Conservation (phyloP, 140 eudicot genomes). For the Cichorium intybus region DNA sequence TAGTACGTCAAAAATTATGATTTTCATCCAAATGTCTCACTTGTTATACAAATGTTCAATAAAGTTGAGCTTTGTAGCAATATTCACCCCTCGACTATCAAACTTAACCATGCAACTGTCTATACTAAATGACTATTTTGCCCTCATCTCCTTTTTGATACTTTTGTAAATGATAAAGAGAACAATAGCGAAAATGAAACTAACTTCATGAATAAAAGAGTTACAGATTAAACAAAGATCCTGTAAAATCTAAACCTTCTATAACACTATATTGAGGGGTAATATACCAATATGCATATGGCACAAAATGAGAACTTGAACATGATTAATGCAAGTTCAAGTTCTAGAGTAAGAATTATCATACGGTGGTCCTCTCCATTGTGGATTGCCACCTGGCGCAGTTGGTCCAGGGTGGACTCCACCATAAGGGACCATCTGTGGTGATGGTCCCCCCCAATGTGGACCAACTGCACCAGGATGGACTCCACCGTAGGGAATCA, state of each 20-base stretch:
- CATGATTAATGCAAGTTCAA: slow-evolving; percentile 1
- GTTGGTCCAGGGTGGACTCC: slow-evolving; percentile 28
- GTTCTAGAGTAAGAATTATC: slow-evolving; percentile 29
- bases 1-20: too few relatives aligned
- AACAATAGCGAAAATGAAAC: neutral
- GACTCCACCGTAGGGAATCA: slow-evolving; percentile 32
- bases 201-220: neutral
- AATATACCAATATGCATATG: slow-evolving; percentile 13
- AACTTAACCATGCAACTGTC: too few relatives aligned
- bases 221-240: neutral
- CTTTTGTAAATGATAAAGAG: neutral
- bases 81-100: too few relatives aligned
- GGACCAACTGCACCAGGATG: slow-evolving; percentile 30
- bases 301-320: neutral
- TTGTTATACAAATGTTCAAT: too few relatives aligned
- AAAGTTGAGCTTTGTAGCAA: too few relatives aligned
- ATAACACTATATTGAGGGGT: neutral
- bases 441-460: slow-evolving; percentile 44
- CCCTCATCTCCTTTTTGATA: neutral
- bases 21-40: too few relatives aligned
- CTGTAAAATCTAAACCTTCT: slow-evolving; percentile 13
- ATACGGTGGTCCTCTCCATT: slow-evolving; percentile 39
- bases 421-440: slow-evolving; percentile 23
- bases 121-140: neutral
- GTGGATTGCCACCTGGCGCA: slow-evolving; percentile 28